Evolutionary conservation across 2,329 filamentous ascomycete genomes (phyloP).

Genomic region (Neonectria punicea): DNA sequence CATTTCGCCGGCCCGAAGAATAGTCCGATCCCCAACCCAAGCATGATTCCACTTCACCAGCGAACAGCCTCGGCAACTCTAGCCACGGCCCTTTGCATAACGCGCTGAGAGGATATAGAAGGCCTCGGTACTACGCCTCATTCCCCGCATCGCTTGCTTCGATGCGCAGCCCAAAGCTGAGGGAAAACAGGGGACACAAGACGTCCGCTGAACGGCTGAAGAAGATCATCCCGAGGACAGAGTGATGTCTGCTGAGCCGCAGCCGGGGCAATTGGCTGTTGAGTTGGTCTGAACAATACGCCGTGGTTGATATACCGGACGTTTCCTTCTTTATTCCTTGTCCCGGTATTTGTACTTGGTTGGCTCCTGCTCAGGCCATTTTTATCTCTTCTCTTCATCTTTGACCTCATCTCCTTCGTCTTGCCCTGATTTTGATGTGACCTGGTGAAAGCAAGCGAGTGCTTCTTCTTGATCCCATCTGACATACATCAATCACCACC

Average conservation of each 20-base stretch:
- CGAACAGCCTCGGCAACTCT: constrained; percentile 34
- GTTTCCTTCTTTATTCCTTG: neutral
- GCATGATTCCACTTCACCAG: neutral
- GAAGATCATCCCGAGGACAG: constrained; percentile 18
- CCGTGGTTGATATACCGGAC: constrained; percentile 1
- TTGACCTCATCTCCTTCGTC: neutral
- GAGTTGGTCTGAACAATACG: neutral
- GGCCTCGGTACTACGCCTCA: constrained; percentile 30
- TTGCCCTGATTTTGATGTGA: neutral
- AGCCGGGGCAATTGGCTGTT: constrained; percentile 27
- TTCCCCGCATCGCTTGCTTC: constrained; percentile 33
- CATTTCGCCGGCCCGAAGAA: constrained; percentile 13
- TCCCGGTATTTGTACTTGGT: neutral
- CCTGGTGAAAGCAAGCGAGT: constrained; percentile 26
- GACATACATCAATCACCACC: neutral
- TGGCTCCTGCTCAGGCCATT: neutral
- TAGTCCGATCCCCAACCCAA: constrained; percentile 10
- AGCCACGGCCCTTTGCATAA: constrained; percentile 10
- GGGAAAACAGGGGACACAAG: constrained; percentile 1
- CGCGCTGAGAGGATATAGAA: too few species aligned
- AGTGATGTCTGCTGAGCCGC: constrained; percentile 13
- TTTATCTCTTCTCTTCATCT: neutral
- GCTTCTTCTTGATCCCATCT: constrained; percentile 6
- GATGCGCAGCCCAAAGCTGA: constrained; percentile 8
- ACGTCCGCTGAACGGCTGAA: neutral